Base-by-base conservation (phyloP, 2,329 filamentous ascomycete species). In the Beauveria sp. region DNA sequence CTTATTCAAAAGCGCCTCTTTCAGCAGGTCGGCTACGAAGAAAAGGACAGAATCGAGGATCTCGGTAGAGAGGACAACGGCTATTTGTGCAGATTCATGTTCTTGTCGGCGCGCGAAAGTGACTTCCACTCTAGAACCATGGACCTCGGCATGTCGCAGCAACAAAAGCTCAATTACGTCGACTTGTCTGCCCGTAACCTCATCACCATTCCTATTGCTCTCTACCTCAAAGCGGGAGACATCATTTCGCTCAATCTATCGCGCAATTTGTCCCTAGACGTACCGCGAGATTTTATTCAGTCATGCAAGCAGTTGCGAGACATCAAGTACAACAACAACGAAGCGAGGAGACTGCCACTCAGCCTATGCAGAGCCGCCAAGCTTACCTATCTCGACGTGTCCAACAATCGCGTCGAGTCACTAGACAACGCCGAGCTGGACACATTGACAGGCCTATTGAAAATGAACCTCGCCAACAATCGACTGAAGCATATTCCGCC, bases 21-120 rank as follows among this genome's bases (percentile, higher is more conserved):
- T 20, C 89, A 96, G 73, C 92, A 97, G 75, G 89, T 93, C 58
- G 94, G 94, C 10, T 99, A 97, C 70, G 87, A 90, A 61, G 86
- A 91, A 37, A 85, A 85, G 61, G 94, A 99, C 73, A 86, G 86
- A 44, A 86, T 99, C 51, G 93, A 97, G 71, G 94, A 97, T 64
- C 85, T 99, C 57, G 94, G 94, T 30, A 86, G 94, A 61, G 94
- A 99, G 73, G 94, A 99, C 77, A 96, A 97, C 73, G 96, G 92
- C 71, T 99, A 97, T 68, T 82, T 99, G 14, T 96, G 92, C 71
- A 90, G 94, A 6, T 97, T 99, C 76, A 91, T 94, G 63, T 99
- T 99, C 74, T 79, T 97, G 62, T 92, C 93, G 18, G 88, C 90
- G 22, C 90, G 93, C 69, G 89, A 96, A 72, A 92, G 87, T 71